Evolutionary conservation across 371 early-diverging fungal genomes (phyloP), one percentile per base, ranked within the genome.

Genomic region (Lichtheimia hyalospora): DNA sequence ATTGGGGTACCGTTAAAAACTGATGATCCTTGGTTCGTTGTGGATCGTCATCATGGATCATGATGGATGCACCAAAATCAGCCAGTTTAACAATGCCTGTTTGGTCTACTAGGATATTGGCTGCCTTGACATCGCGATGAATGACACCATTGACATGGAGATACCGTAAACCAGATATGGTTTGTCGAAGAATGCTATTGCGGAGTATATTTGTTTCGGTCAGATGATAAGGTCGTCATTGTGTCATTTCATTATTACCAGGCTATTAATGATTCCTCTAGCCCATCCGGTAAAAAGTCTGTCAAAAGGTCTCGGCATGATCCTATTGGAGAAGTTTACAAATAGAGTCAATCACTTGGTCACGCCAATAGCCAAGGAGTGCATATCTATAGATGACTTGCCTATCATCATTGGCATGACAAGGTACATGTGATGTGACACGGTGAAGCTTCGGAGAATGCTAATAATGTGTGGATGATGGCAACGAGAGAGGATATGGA

Each of bases 41-140:
- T 25, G 23, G 48, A 8, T 25, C 57, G 13, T 21, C 21, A 14
- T 16, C 12, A 18, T 44, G 58, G 21, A 71, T 54, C 23, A 66
- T 58, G 53, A 68, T 68, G 24, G 68, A 69, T 16, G 74, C 79
- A 41, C 79, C 79, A 58, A 79, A 79, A 63, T 79, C 79, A 12
- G 74, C 75, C 27, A 79, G 54, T 43, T 75, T 75, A 2, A 79
- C 70, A 14, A 67, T 52, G 0, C 79, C 79, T 18, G 72, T 67
- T 44, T 94, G 94, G 61, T 90, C 86, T 27, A 99, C 67, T 49
- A 98, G 75, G 48, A 98, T 81, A 73, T 99, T 99, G 68, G 63
- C 79, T 83, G 93, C 91, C 79, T 98, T 98, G 63, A 98, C 92
- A 66, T 98, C 99, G 21, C 99, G 87, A 67, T 98, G 99, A 55